Base-by-base conservation (phyloP, 139 green algal species). In the Chlorella sorokiniana region DNA sequence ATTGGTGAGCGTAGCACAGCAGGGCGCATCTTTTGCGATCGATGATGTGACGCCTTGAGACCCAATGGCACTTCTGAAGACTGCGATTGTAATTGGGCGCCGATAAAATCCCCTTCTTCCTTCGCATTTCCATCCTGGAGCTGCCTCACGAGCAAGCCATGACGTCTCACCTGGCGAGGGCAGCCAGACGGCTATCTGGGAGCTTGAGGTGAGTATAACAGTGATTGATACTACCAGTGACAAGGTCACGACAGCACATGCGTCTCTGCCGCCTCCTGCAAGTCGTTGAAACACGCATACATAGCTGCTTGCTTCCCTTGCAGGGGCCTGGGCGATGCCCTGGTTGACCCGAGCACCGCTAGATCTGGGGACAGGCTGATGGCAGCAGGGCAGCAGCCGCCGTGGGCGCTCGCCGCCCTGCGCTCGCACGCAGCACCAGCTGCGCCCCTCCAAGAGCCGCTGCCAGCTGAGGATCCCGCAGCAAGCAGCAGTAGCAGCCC, bases 271-370 rank as follows among this genome's bases (percentile, higher is more conserved):
- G 54, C 54, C 54, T 33, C 25, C 54, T 33, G 25, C 25, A 25
- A 63, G 22, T 33, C 27, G 40, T 25, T 42, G 40, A 42, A 31
- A 18, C 42, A 76, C 40, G 42, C 41, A 33, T 56, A 33, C 48
- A 16, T 16, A 48, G 31, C 11, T 42, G 45, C 48, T 10, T n/a
- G 38, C 16, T 44, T 4, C 18, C 6, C 75, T 10, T 71, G 42
- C 75, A 81, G 75, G 56, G 75, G 75, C 7, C 75, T 81, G 14
- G 35, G 75, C 59, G 75, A 81, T 45, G 56, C 41, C 0, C 41
- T 81, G 41, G n/a, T n/a, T n/a, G 40, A 59, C 20, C 14, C 33
- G 8, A 48, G 18, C 1, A 10, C 48, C 9, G 59, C 41, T 18
- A 71, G 27, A 38, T 18, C 33, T 29, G 41, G 29, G 40, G n/a